Conservation (phyloP, 2,329 filamentous ascomycete genomes). For the Penicillium sp. region DNA sequence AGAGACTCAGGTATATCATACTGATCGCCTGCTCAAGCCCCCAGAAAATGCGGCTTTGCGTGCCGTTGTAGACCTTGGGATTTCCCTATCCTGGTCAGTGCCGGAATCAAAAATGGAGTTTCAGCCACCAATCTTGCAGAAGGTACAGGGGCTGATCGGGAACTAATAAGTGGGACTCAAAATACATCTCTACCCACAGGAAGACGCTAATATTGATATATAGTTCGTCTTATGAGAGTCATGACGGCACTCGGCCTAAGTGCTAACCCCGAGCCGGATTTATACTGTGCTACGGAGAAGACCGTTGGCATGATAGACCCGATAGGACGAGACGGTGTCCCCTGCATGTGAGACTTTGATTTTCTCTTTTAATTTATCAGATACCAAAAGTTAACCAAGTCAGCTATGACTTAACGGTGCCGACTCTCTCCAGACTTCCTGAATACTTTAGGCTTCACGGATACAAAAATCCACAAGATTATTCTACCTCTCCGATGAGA, state of each 20-base stretch:
- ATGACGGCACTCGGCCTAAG: constrained; percentile 34
- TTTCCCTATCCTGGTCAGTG: constrained; percentile 33
- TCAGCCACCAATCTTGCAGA: constrained; percentile 33
- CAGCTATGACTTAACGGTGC: constrained; percentile 34
- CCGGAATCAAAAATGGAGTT: constrained; percentile 15
- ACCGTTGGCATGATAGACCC: constrained; percentile 30
- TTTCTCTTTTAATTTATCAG: background rate
- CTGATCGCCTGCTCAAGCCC: constrained; percentile 36
- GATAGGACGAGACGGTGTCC: constrained; percentile 34
- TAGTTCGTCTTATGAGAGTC: constrained; percentile 37
- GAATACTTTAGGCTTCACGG: constrained; percentile 33
- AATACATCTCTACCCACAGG: background rate
- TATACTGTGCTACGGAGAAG: constrained; percentile 32
- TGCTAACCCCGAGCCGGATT: constrained; percentile 20
- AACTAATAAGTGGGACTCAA: constrained; percentile 32
- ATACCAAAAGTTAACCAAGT: background rate
- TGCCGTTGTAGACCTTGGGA: constrained; percentile 34
- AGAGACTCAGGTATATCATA: background rate
- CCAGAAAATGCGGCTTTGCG: constrained; percentile 39
- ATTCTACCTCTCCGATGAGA: constrained; percentile 34
- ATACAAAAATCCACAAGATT: constrained; percentile 34
- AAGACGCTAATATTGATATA: background rate
- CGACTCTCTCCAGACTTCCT: constrained; percentile 35
- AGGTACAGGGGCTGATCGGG: constrained; percentile 34
- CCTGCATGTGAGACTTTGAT: constrained; percentile 31